These are phyloP conservation scores for Bothriochloa decipiens DNA, from an alignment of 176 grass and related monocot species.

Conservation along the genomic window DNA sequence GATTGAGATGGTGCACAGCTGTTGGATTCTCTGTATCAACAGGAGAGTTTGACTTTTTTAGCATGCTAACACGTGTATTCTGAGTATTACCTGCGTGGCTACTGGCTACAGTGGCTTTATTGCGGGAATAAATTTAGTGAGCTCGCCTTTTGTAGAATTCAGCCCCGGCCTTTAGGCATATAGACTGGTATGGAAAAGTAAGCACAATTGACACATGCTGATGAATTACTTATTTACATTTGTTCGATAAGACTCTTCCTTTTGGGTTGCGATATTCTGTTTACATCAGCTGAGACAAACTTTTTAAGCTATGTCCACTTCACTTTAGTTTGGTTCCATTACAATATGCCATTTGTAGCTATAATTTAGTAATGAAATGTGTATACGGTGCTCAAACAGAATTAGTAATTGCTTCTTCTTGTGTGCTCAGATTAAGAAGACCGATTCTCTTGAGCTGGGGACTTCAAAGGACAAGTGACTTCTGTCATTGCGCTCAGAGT, in stretches of 20 bases:
- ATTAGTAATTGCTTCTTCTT: conserved; percentile 14
- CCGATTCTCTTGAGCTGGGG: conserved; percentile 46
- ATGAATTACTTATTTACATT: conserved; percentile 36
- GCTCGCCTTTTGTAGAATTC: conserved; percentile 34
- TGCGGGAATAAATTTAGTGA: conserved; percentile 37
- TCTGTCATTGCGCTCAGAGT: conserved; percentile 35
- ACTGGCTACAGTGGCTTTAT: conserved; percentile 2
- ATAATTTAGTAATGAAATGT: conserved; percentile 37
- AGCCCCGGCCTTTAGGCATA: conserved; percentile 25
- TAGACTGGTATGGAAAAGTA: conserved; percentile 36
- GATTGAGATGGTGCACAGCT: conserved; percentile 43
- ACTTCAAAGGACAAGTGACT: conserved; percentile 49
- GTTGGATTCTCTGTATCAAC: conserved; percentile 39
- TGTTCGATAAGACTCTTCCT: conserved; percentile 2
- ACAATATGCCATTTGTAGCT: conserved; percentile 24
- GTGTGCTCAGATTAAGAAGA: conserved; percentile 59
- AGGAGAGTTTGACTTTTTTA: conserved; percentile 38
- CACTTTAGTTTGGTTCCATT: conserved; percentile 43
- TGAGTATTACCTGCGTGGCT: conserved; percentile 1
- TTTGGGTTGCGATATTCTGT: conserved; percentile 42
- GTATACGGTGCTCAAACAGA: neutral
- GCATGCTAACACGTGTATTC: neutral
- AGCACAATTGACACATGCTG: conserved; percentile 14
- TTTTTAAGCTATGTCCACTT: conserved; percentile 34
- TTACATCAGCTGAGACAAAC: conserved; percentile 46